Conservation (phyloP, 2,329 filamentous ascomycete species). For the Boeremia exigua region DNA sequence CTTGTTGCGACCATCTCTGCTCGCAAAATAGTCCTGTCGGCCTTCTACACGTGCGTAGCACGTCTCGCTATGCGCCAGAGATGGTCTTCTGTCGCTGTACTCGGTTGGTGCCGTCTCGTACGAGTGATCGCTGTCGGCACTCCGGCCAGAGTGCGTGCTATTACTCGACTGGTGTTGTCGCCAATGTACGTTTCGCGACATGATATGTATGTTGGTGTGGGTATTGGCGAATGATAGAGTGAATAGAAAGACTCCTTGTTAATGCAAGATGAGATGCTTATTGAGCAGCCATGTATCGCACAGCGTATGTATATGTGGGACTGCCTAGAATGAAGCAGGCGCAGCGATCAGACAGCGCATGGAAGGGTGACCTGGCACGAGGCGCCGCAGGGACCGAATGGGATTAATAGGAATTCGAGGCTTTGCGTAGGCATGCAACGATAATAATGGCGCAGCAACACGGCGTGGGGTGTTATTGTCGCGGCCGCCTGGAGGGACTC, state of each 20-base stretch:
- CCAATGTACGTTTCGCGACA: conserved; percentile 44
- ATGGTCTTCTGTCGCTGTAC: conserved; percentile 40
- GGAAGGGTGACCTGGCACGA: conserved; percentile 37
- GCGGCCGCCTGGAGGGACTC: conserved; percentile 24
- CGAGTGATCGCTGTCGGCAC: conserved; percentile 40
- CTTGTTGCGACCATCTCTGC: conserved; percentile 18
- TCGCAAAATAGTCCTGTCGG: conserved; percentile 33
- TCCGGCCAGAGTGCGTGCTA: conserved; percentile 39
- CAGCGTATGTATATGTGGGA: conserved; percentile 32
- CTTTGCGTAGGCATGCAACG: conserved; percentile 22
- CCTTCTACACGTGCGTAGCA: conserved; percentile 40
- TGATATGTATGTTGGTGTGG: conserved; percentile 28
- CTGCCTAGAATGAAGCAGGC: conserved; percentile 25
- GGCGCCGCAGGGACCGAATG: conserved; percentile 27
- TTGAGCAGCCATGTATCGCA: conserved; percentile 25
- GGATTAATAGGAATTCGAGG: conserved; percentile 27
- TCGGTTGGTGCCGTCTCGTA: conserved; percentile 45
- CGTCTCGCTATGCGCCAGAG: conserved; percentile 39
- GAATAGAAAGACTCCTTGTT: conserved; percentile 12
- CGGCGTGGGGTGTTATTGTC: conserved; percentile 15
- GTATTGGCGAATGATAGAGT: conserved; percentile 18
- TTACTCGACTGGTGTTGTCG: conserved; percentile 42
- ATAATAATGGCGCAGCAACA: conserved; percentile 31
- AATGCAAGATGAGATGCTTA: conserved; percentile 17
- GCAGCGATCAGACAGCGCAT: conserved; percentile 32